These are phyloP conservation scores for Ziziphus jujuba DNA, from an alignment of 306 rosid genomes.

Conservation along the genomic window DNA sequence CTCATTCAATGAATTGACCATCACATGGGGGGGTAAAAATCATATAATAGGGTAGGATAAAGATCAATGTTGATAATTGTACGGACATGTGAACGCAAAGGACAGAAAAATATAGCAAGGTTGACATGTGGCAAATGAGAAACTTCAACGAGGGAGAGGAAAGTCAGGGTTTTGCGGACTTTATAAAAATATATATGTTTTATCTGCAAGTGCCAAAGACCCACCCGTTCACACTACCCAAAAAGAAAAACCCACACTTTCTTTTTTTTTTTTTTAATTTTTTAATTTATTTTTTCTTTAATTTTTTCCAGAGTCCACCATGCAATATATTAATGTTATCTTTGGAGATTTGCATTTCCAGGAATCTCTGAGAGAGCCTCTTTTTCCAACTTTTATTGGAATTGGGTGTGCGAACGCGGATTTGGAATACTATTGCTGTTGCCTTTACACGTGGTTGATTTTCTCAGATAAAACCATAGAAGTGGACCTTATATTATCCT, in stretches of 20 bases:
- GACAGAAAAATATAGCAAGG: background rate
- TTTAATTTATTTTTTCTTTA: too few relatives aligned
- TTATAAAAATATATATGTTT: background rate
- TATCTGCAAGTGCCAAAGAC: background rate
- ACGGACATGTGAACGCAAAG: constrained; percentile 43
- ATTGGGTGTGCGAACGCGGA: constrained; percentile 7
- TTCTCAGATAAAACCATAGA: background rate
- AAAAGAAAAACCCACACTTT: background rate
- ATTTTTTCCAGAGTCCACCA: background rate
- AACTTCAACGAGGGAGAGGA: background rate
- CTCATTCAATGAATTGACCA: too few relatives aligned
- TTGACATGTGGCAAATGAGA: too few relatives aligned
- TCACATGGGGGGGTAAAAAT: too few relatives aligned
- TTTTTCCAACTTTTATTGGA: background rate
- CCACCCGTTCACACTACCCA: background rate
- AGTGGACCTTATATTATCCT: background rate
- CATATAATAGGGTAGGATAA: background rate
- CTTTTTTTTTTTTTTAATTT: background rate
- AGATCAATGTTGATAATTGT: constrained; percentile 25
- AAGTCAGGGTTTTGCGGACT: constrained; percentile 33
- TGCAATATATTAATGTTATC: constrained; percentile 16
- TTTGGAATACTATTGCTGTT: constrained; percentile 7
- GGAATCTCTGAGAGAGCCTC: constrained; percentile 11
- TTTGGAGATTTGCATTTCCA: constrained; percentile 23
- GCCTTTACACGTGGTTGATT: constrained; percentile 3